Conservation (phyloP, 345 rosid genomes). For the Salix udensis region DNA sequence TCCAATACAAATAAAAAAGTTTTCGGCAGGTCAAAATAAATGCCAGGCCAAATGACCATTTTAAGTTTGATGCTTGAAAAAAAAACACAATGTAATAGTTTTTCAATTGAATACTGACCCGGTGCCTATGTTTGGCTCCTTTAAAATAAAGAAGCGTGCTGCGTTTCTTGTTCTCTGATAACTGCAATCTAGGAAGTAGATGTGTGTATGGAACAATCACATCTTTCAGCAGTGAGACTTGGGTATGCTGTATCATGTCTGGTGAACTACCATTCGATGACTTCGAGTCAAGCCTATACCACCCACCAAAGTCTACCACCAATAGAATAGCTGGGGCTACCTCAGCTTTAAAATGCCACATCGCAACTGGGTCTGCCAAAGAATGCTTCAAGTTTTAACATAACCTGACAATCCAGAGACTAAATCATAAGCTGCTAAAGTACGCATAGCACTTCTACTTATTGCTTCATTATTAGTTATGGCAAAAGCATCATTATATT, state of each 20-base stretch:
- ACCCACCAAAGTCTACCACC: slow-evolving; percentile 98
- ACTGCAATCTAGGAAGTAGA: slow-evolving; percentile 64
- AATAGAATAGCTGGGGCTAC: slow-evolving; percentile 77
- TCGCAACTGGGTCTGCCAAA: slow-evolving; percentile 99
- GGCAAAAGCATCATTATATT: not conserved
- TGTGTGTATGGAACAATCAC: slow-evolving; percentile 89
- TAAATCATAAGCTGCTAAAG: slow-evolving; percentile 51
- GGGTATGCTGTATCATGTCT: slow-evolving; percentile 65
- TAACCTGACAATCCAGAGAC: slow-evolving; percentile 62
- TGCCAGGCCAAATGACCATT: not conserved
- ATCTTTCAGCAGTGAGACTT: slow-evolving; percentile 93
- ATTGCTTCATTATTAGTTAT: not conserved
- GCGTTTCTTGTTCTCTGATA: slow-evolving; percentile 62
- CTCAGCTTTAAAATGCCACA: slow-evolving; percentile 91
- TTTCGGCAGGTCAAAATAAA: not conserved
- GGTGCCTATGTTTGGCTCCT: slow-evolving; percentile 91
- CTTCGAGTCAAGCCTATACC: slow-evolving; percentile 79
- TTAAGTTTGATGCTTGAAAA: not conserved
- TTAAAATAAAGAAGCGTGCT: slow-evolving; percentile 75
- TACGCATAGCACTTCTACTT: not conserved
- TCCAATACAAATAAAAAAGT: not conserved
- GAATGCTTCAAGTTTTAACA: slow-evolving; percentile 73
- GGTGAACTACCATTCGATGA: slow-evolving; percentile 48
- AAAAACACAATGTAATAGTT: not conserved
- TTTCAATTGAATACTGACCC: slow-evolving; percentile 42